Percentiles rank a stretch among this genome's conserved stretches.
Evolutionary conservation across 2,329 filamentous ascomycete species (phyloP).

Genomic region (Colletotrichum tanaceti): DNA sequence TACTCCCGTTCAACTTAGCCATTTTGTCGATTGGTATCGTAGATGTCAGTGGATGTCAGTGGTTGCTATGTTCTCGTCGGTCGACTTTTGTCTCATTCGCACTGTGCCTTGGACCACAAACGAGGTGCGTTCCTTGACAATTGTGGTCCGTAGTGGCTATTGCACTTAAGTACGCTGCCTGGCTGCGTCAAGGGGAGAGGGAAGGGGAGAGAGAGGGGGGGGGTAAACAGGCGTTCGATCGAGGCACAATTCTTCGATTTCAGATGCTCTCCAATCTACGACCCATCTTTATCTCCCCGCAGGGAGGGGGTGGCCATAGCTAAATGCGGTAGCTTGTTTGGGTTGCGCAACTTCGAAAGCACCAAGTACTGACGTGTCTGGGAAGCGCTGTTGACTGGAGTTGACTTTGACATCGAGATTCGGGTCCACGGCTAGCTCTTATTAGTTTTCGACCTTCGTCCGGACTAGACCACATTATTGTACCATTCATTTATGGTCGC

Average conservation of each 20-base stretch:
- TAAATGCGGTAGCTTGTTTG: constrained; percentile 19
- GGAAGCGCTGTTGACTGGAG: constrained; percentile 11
- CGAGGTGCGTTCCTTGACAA: constrained; percentile 25
- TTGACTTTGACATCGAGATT: constrained; percentile 36
- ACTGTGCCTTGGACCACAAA: constrained; percentile 10
- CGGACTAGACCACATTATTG: constrained; percentile 10
- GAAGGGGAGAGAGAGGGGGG: too few species aligned
- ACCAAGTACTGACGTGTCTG: constrained; percentile 25
- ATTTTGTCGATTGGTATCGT: background rate
- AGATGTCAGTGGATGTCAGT: background rate
- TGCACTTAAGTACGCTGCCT: too few species aligned
- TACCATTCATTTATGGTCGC: constrained; percentile 1
- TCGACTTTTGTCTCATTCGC: constrained; percentile 24
- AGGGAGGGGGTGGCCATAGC: constrained; percentile 38
- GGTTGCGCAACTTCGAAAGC: constrained; percentile 25
- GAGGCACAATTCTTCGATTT: constrained; percentile 41
- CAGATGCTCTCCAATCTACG: constrained; percentile 28
- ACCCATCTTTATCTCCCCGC: constrained; percentile 38
- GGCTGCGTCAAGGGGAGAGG: constrained; percentile 33
- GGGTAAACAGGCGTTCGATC: constrained; percentile 38
- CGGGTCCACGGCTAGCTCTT: constrained; percentile 8
- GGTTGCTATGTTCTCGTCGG: background rate
- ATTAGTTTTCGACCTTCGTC: constrained; percentile 14
- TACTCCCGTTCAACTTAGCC: background rate
- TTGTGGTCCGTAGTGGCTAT: constrained; percentile 20